These are phyloP conservation scores for Niebla homalea DNA, from an alignment of 495 filamentous ascomycete species.

Conservation along the genomic window DNA sequence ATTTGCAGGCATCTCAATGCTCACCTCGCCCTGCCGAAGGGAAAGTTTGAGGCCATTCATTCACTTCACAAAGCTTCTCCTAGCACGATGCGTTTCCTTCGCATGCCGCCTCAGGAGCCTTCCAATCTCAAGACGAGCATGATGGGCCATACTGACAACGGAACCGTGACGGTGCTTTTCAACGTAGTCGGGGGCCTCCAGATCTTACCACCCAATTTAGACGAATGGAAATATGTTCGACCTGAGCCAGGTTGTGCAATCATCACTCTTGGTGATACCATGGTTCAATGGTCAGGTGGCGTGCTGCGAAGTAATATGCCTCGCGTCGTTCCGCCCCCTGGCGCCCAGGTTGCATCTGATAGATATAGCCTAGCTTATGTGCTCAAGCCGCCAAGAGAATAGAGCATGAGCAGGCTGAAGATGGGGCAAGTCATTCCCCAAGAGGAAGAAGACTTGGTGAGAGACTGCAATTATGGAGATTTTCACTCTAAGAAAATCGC, in stretches of 20 bases:
- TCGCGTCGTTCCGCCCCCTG: conserved; percentile 18
- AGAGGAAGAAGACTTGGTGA: no score
- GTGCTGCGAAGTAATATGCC: conserved; percentile 19
- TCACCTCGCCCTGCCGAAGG: conserved; percentile 34
- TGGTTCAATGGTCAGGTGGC: conserved; percentile 20
- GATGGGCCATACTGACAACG: conserved; percentile 15
- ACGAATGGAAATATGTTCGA: conserved; percentile 19
- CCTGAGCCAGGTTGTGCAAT: conserved; percentile 21
- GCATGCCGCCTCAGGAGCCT: conserved; percentile 21
- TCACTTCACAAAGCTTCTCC: conserved; percentile 34
- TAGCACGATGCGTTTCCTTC: conserved; percentile 46
- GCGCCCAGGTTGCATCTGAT: conserved; percentile 2
- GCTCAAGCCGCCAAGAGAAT: no score
- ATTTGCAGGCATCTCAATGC: conserved; percentile 38
- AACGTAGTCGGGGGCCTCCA: conserved; percentile 20
- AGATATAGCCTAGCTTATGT: conserved; percentile 7
- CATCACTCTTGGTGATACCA: conserved; percentile 24
- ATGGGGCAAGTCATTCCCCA: no score
- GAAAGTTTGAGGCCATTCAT: conserved; percentile 37
- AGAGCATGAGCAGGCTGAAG: no score
- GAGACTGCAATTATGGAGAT: no score
- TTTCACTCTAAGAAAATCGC: no score
- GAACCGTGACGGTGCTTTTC: conserved; percentile 19
- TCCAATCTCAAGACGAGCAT: background rate
- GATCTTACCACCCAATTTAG: background rate